phyloP scores from a whole-genome alignment of 192 early-diverging fungal genomes.

The Phlyctochytrium bullatum region DNA sequence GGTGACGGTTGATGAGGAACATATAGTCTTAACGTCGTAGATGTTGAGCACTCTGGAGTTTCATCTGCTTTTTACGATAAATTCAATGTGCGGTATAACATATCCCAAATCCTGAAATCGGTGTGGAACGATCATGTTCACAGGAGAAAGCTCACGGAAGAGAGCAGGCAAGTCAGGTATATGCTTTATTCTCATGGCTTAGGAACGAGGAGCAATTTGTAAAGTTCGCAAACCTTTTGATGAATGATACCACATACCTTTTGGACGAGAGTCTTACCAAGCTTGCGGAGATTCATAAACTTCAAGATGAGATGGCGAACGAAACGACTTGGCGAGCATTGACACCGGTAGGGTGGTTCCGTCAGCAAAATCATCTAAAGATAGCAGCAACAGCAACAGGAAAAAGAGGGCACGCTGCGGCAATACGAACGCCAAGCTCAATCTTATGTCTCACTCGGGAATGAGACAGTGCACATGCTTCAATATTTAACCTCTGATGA shows the following conservation, averaged over 20 bases:
- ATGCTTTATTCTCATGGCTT: constrained; percentile 7
- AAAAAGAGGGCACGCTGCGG: constrained; percentile 56
- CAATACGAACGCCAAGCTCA: constrained; percentile 77
- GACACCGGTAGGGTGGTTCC: constrained; percentile 43
- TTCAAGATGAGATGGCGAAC: constrained; percentile 78
- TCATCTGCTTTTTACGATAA: constrained; percentile 98
- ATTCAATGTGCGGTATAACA: constrained; percentile 96
- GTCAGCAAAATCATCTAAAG: background rate
- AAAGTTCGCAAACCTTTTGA: constrained; percentile 83
- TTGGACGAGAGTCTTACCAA: constrained; percentile 90
- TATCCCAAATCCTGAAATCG: constrained; percentile 83
- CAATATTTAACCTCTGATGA: constrained; percentile 69
- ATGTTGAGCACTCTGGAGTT: constrained; percentile 92
- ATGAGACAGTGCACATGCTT: constrained; percentile 94
- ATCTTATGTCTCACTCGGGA: constrained; percentile 82
- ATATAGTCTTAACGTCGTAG: too few species aligned
- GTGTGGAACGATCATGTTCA: constrained; percentile 77
- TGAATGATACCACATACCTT: constrained; percentile 95
- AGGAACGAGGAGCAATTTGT: constrained; percentile 76
- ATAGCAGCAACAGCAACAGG: constrained; percentile 53
- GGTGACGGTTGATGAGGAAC: constrained; percentile 39
- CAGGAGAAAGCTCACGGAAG: constrained; percentile 58
- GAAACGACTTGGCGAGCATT: constrained; percentile 44
- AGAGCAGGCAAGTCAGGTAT: constrained; percentile 48
- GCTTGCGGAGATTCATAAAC: constrained; percentile 74